Evolutionary conservation across 768 basidiomycete genomes (phyloP).

Genomic region (Trametes meyenii): DNA sequence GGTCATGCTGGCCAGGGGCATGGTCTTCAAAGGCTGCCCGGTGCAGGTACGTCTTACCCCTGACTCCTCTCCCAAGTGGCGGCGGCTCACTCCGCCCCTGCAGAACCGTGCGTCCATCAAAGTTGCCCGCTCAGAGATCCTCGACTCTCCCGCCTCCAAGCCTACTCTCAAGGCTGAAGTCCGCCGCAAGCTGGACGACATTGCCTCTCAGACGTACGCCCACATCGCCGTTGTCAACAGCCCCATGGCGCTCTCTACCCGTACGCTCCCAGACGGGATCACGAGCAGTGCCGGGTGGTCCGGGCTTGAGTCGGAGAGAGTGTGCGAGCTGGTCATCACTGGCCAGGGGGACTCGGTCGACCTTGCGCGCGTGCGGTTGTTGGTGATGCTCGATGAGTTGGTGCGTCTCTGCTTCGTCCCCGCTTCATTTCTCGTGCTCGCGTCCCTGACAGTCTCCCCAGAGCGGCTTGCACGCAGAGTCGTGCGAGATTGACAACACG

Average conservation of each 20-base stretch:
- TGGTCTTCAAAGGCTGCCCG: slow-evolving; percentile 88
- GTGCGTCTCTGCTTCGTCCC: slow-evolving; percentile 49
- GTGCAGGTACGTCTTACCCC: slow-evolving; percentile 58
- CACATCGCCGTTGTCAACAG: slow-evolving; percentile 95
- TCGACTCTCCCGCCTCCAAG: slow-evolving; percentile 80
- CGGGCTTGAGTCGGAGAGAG: slow-evolving; percentile 91
- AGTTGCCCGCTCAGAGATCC: slow-evolving; percentile 89
- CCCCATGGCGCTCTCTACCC: slow-evolving; percentile 70
- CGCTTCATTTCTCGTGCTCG: not conserved
- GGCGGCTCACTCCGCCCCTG: not conserved
- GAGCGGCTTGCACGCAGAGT: slow-evolving; percentile 90
- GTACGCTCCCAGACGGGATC: slow-evolving; percentile 77
- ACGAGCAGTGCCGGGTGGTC: slow-evolving; percentile 80
- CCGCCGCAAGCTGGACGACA: slow-evolving; percentile 85
- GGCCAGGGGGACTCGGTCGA: slow-evolving; percentile 90
- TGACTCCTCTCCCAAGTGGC: not conserved
- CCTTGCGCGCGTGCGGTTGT: slow-evolving; percentile 83
- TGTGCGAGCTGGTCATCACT: slow-evolving; percentile 90
- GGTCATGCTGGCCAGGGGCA: slow-evolving; percentile 87
- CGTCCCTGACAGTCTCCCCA: slow-evolving; percentile 36
- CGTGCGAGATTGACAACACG: slow-evolving; percentile 94
- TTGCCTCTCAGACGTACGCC: slow-evolving; percentile 89
- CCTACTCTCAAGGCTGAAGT: slow-evolving; percentile 83
- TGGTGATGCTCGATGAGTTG: slow-evolving; percentile 95
- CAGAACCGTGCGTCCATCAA: slow-evolving; percentile 88